Evolutionary conservation across 2,329 filamentous ascomycete genomes (phyloP), one percentile per base, ranked within the genome.

Genomic region (Fusarium sp.): DNA sequence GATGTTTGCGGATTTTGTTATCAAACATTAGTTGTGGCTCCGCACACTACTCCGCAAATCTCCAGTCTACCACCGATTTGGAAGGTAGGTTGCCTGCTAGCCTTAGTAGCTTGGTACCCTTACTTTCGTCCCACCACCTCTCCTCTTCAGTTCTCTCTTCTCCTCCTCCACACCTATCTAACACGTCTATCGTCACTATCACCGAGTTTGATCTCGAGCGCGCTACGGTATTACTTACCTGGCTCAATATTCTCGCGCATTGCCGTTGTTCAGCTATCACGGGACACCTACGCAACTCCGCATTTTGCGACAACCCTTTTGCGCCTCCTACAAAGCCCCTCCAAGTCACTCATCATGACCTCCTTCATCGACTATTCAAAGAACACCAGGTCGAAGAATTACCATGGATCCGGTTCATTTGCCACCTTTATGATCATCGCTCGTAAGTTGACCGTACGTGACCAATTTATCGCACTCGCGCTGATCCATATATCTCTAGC

Each of bases 401-500:
- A 90, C 78, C 85, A 85, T 75, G 89, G 90, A 65, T 87, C 90
- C 55, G 85, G 86, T 79, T 94, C 94, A 56, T 99, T 99, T 82
- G 95, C 95, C 83, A 98, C 96, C 52, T 98, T 98, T 82, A 92
- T 99, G 84, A 98, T 99, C 81, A 92, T 98, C 77, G 95, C 94
- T 75, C 95, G 96, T 98, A 89, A 82, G 94, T 90, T 45, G 64
- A 41, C 73, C 61, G 51, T 65, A 35, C 36, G n/a, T 55, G 42
- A 26, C 24, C 52, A 69, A 63, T 66, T 62, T 39, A 28, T 56
- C 28, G 38, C 41, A 41, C 33, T 26, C 47, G 35, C 35, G 47
- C 61, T 75, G 28, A 56, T 55, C 59, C 42, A 26, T 31, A 51
- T 24, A 9, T 41, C 20, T 58, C 42, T 78, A 95, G 93, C 93